phyloP scores from a whole-genome alignment of 495 filamentous ascomycete species.

The Daldinia caldariorum region DNA sequence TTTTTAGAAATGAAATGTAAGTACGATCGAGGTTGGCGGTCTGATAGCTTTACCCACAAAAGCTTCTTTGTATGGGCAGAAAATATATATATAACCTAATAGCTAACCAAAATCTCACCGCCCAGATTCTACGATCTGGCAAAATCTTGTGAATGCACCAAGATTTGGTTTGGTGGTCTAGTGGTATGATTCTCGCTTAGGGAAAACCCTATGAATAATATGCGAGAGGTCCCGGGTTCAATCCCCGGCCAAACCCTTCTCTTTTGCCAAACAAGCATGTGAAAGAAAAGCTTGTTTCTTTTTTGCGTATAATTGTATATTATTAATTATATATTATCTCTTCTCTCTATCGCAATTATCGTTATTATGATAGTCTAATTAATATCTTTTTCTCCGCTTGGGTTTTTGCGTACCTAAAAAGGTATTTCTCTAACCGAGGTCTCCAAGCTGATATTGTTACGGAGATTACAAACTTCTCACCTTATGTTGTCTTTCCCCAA shows the following conservation, averaged over 20 bases:
- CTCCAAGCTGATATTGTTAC: neutral
- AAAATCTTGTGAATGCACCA: neutral
- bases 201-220: constrained; percentile 14
- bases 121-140: neutral
- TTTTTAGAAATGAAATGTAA: no score
- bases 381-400: no score
- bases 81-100: neutral
- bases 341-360: no score
- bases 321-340: no score
- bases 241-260: constrained; percentile 32
- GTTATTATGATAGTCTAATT: no score
- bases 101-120: neutral
- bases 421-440: neutral
- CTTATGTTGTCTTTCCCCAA: neutral
- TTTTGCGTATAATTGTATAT: neutral
- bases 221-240: constrained; percentile 43
- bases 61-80: neutral
- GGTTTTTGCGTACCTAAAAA: neutral
- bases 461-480: neutral
- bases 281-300: no score
- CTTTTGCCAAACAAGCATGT: constrained; percentile 6
- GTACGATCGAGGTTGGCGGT: neutral
- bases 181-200: constrained; percentile 44
- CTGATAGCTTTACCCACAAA: no score
- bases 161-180: constrained; percentile 27